Percentiles rank a stretch among this genome's conserved stretches.
Conservation (phyloP, 2,329 filamentous ascomycete genomes). For the Cordyceps cateniannulata region DNA sequence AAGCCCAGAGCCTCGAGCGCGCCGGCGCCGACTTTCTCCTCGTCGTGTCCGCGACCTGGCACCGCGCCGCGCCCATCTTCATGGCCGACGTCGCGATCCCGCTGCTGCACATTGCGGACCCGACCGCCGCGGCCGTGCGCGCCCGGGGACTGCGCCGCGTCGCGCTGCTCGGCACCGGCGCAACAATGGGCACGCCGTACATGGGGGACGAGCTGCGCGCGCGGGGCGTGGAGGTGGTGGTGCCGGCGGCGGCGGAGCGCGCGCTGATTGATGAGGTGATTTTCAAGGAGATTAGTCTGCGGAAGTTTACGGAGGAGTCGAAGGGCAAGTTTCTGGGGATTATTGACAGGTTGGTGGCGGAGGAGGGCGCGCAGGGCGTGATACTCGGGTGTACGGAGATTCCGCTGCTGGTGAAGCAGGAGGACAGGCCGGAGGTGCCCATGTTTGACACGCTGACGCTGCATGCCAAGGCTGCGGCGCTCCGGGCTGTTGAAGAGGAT, state of each 20-base stretch:
- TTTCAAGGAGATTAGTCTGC: constrained; percentile 12
- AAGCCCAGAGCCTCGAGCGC: constrained; percentile 14
- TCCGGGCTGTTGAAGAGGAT: background rate
- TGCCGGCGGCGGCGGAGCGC: constrained; percentile 14
- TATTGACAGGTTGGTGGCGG: constrained; percentile 12
- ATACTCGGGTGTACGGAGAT: constrained; percentile 17
- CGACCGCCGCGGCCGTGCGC: constrained; percentile 12
- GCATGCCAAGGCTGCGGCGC: constrained; percentile 14
- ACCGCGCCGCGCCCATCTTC: constrained; percentile 17
- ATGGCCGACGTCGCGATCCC: constrained; percentile 17
- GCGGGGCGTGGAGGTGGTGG: constrained; percentile 12
- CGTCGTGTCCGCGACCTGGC: constrained; percentile 16
- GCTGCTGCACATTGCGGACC: constrained; percentile 15
- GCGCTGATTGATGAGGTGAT: constrained; percentile 12
- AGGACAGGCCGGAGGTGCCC: constrained; percentile 11
- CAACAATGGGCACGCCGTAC: constrained; percentile 15
- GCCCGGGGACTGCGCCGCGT: constrained; percentile 1
- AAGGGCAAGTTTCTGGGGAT: constrained; percentile 11
- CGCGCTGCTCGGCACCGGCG: constrained; percentile 14
- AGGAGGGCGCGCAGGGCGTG: constrained; percentile 14
- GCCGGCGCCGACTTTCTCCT: constrained; percentile 16
- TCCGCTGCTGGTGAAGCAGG: constrained; percentile 15
- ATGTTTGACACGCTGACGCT: constrained; percentile 16
- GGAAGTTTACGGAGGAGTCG: constrained; percentile 2
- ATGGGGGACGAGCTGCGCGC: constrained; percentile 7